A percentile compares a stretch with the other conserved stretches of the same genome.
Evolutionary conservation across 1,284 basidiomycete genomes (phyloP).

Genomic region (Pseudozyma flocculosa): DNA sequence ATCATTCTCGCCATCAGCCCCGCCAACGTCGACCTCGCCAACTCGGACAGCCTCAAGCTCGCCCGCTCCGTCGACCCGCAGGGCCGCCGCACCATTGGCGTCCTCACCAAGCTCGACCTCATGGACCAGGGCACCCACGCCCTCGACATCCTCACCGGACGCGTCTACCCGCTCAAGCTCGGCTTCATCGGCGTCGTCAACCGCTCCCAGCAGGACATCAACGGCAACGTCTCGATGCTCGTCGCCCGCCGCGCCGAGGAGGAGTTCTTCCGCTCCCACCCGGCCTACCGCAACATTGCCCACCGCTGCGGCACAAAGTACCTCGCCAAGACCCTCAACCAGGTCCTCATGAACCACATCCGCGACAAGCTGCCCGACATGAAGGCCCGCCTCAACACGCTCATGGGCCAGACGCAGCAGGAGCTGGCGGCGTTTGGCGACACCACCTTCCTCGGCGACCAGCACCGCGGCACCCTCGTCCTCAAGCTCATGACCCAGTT

Average conservation of each 20-base stretch:
- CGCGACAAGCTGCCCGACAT: conserved; percentile 98
- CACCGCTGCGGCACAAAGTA: conserved; percentile 96
- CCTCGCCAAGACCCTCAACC: conserved; percentile 89
- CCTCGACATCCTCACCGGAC: conserved; percentile 89
- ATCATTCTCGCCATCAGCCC: conserved; percentile 95
- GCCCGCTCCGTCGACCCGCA: conserved; percentile 93
- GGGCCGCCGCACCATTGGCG: conserved; percentile 90
- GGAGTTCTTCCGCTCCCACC: conserved; percentile 88
- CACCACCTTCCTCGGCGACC: conserved; percentile 85
- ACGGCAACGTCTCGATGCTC: conserved; percentile 77
- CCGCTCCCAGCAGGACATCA: conserved; percentile 96
- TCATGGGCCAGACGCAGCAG: conserved; percentile 99
- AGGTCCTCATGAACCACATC: conserved; percentile 95
- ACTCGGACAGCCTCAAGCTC: conserved; percentile 94
- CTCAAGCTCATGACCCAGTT: conserved; percentile 96
- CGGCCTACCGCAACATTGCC: conserved; percentile 91
- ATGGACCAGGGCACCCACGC: conserved; percentile 99
- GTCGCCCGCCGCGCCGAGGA: conserved; percentile 82
- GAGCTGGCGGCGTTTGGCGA: conserved; percentile 96
- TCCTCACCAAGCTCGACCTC: conserved; percentile 93
- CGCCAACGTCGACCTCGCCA: conserved; percentile 96
- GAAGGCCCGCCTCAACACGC: conserved; percentile 95
- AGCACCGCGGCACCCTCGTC: conserved; percentile 68
- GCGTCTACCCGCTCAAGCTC: conserved; percentile 94
- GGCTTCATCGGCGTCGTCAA: conserved; percentile 98